Evolutionary conservation across 768 basidiomycete genomes (phyloP).

Genomic region (Amanita polypyramis): DNA sequence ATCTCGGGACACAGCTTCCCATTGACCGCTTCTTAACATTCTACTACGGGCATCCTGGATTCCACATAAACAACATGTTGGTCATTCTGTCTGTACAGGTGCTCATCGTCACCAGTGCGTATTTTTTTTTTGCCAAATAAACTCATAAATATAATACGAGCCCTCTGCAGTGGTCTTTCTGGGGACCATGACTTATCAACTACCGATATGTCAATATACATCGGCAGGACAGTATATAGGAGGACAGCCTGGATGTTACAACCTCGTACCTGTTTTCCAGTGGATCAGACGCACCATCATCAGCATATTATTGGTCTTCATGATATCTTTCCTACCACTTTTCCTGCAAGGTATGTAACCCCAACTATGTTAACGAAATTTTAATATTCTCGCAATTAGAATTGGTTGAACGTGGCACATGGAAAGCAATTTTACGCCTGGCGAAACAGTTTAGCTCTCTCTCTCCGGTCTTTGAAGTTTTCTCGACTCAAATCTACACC

Average conservation of each 20-base stretch:
- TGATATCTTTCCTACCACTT: constrained; percentile 90
- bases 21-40: constrained; percentile 99
- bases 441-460: constrained; percentile 91
- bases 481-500: constrained; percentile 96
- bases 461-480: constrained; percentile 95
- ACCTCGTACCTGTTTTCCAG: constrained; percentile 82
- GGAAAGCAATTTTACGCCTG: constrained; percentile 83
- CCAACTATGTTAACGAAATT: not conserved
- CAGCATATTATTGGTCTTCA: constrained; percentile 96
- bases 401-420: constrained; percentile 90
- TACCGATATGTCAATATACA: constrained; percentile 76
- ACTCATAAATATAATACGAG: constrained; percentile 10
- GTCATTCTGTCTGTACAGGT: constrained; percentile 95
- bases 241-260: constrained; percentile 85
- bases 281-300: constrained; percentile 98
- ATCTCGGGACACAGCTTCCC: constrained; percentile 94
- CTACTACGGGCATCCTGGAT: constrained; percentile 98
- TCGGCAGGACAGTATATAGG: constrained; percentile 60
- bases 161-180: constrained; percentile 73
- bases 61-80: constrained; percentile 99
- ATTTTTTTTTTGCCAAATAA: not conserved
- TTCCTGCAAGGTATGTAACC: constrained; percentile 77
- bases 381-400: constrained; percentile 34
- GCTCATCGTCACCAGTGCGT: constrained; percentile 85
- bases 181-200: constrained; percentile 79